Conservation (phyloP, 441 rosid genomes). For the Flueggea neowawraea region DNA sequence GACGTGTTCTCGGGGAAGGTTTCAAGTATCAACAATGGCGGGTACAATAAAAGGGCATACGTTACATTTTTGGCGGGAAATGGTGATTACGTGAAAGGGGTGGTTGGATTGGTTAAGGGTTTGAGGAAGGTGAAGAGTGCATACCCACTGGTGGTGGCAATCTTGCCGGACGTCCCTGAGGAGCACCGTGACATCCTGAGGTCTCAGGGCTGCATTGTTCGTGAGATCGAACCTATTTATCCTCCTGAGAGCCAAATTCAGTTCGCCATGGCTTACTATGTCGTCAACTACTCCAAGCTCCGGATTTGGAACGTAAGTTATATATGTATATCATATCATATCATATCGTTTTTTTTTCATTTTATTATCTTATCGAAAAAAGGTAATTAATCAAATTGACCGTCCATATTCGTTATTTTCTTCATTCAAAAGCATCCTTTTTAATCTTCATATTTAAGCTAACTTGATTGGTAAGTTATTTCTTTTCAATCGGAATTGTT, state of each 20-base stretch:
- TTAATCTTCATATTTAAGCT: no score
- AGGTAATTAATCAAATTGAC: no score
- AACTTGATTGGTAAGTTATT: no score
- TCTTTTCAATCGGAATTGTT: no score
- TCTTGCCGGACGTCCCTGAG: conserved; percentile 73
- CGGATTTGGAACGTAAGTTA: conserved; percentile 83
- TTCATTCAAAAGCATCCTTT: no score
- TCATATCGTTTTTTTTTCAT: no score
- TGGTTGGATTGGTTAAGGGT: conserved; percentile 87
- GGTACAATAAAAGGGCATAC: conserved; percentile 43
- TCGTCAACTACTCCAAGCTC: conserved; percentile 88
- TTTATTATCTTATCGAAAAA: no score
- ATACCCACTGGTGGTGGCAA: conserved; percentile 79
- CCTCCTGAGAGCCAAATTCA: conserved; percentile 80
- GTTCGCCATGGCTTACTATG: conserved; percentile 88
- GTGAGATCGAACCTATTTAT: conserved; percentile 65
- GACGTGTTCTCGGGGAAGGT: conserved; percentile 28
- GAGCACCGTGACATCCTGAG: conserved; percentile 55
- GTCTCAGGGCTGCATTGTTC: conserved; percentile 68
- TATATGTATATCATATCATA: no score
- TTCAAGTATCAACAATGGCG: conserved; percentile 9
- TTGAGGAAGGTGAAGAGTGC: conserved; percentile 55
- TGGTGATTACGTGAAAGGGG: conserved; percentile 80
- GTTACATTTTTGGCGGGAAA: conserved; percentile 79
- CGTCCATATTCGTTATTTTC: no score